Conservation (phyloP, 768 basidiomycete genomes). For the Mycena floridula region DNA sequence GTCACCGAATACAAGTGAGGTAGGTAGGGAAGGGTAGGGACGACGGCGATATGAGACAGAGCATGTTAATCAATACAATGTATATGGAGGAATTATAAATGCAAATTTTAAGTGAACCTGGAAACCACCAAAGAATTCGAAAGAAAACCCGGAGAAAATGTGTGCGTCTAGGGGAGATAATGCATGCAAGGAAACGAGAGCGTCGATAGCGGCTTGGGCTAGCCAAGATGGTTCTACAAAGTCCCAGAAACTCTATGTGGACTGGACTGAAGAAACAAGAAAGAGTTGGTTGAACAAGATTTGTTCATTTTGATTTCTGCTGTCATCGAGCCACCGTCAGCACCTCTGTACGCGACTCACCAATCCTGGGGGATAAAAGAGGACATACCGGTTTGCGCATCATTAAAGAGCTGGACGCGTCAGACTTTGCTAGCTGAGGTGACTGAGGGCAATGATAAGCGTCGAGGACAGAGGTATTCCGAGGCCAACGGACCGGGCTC, state of each 20-base stretch:
- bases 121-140: too few species aligned
- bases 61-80: too few species aligned
- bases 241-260: constrained; percentile 3
- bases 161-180: background rate
- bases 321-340: constrained; percentile 4
- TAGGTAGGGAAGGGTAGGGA: too few species aligned
- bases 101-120: too few species aligned
- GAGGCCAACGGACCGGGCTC: background rate
- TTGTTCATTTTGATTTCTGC: constrained; percentile 10
- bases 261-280: too few species aligned
- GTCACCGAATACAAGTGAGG: too few species aligned
- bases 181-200: background rate
- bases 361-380: constrained; percentile 2
- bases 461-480: background rate
- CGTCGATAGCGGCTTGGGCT: background rate
- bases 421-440: background rate
- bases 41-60: too few species aligned
- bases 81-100: too few species aligned
- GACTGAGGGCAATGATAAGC: background rate
- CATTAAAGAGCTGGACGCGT: constrained; percentile 1
- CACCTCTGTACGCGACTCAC: constrained; percentile 3
- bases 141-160: too few species aligned
- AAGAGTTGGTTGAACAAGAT: background rate
- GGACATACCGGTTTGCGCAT: constrained; percentile 5
- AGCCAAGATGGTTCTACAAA: constrained; percentile 3